phyloP scores from a whole-genome alignment of 1,284 basidiomycete genomes.

The Pseudozyma flocculosa region DNA sequence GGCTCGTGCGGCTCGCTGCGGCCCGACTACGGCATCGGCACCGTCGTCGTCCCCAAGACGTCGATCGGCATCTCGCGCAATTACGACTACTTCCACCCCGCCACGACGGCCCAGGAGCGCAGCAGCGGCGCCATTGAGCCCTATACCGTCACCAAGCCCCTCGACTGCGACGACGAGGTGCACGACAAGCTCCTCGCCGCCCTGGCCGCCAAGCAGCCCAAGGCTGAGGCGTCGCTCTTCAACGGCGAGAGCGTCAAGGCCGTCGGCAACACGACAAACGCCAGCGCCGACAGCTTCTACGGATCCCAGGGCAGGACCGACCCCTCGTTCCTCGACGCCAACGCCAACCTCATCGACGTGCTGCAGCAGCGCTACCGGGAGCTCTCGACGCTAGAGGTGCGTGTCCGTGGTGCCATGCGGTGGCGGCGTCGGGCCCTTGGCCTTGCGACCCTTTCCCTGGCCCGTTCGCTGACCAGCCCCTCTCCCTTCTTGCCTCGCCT shows the following conservation, averaged over 20 bases:
- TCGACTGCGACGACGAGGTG: conserved; percentile 66
- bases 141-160: conserved; percentile 72
- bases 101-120: conserved; percentile 20
- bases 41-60: conserved; percentile 70
- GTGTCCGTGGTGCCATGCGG: conserved; percentile 63
- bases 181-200: conserved; percentile 55
- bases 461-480: no score
- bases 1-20: conserved; percentile 69
- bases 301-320: conserved; percentile 79
- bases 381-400: conserved; percentile 62
- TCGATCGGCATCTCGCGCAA: conserved; percentile 72
- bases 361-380: conserved; percentile 57
- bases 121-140: conserved; percentile 58
- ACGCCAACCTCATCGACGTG: conserved; percentile 67
- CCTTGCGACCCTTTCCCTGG: no score
- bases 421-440: no score
- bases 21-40: conserved; percentile 68
- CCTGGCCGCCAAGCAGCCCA: conserved; percentile 16
- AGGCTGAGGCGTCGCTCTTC: conserved; percentile 5
- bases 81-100: conserved; percentile 66
- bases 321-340: conserved; percentile 71
- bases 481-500: no score
- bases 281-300: conserved; percentile 66
- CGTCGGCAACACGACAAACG: conserved; percentile 39
- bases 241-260: conserved; percentile 14